phyloP scores from a whole-genome alignment of 1,284 basidiomycete genomes.

The Rhodotorula sp. region DNA sequence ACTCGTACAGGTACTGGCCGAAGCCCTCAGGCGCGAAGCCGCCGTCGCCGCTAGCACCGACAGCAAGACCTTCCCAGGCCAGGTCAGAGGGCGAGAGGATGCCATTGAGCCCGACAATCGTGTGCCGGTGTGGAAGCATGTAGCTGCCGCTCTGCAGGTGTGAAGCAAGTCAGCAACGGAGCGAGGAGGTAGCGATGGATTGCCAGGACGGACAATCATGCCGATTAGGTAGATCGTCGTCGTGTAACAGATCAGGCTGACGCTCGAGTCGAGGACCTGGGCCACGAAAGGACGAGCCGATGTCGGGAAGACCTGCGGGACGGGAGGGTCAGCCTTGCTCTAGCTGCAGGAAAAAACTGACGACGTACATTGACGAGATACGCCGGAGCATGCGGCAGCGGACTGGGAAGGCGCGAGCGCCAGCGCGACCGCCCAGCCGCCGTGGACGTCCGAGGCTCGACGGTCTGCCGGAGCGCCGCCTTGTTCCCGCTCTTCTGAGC shows the following conservation, averaged over 20 bases:
- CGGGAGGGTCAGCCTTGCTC: background rate
- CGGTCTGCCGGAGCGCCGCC: background rate
- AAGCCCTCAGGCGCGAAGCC: slow-evolving; percentile 31
- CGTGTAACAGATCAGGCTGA: slow-evolving; percentile 38
- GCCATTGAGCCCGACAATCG: slow-evolving; percentile 12
- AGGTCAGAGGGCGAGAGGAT: slow-evolving; percentile 7
- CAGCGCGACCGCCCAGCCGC: slow-evolving; percentile 3
- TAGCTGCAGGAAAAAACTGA: no score
- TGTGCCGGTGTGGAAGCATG: slow-evolving; percentile 20
- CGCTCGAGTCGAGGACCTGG: slow-evolving; percentile 35
- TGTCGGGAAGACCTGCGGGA: slow-evolving; percentile 30
- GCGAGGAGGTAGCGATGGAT: no score
- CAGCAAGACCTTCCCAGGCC: slow-evolving; percentile 14
- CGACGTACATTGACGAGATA: slow-evolving; percentile 28
- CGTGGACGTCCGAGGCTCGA: background rate
- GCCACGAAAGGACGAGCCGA: slow-evolving; percentile 33
- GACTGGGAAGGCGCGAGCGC: slow-evolving; percentile 4
- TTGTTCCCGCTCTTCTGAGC: slow-evolving; percentile 36
- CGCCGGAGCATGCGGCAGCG: slow-evolving; percentile 28
- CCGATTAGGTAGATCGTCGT: slow-evolving; percentile 39
- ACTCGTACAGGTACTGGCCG: slow-evolving; percentile 22
- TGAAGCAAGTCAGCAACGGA: background rate
- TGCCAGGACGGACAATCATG: slow-evolving; percentile 28
- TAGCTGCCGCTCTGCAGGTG: slow-evolving; percentile 17
- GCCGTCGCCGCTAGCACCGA: background rate